Evolutionary conservation across 2,329 filamentous ascomycete genomes (phyloP), one percentile per base, ranked within the genome.

Genomic region (Hymenoscyphus scutula): DNA sequence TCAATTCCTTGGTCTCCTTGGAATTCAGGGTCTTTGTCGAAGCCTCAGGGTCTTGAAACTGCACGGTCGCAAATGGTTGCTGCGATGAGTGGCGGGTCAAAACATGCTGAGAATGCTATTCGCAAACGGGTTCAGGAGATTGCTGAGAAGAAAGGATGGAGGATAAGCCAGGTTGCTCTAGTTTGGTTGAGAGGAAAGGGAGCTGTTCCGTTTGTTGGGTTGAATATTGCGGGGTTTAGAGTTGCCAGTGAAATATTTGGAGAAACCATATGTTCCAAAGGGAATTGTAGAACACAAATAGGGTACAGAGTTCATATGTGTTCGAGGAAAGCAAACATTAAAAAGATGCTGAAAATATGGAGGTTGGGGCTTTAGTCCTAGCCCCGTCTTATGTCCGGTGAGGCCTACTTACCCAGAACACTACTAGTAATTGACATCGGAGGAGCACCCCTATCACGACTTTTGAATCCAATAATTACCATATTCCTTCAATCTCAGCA

Each of bases 111-210:
- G 66, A 75, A 77, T 67, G 75, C 77, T 70, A 86, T 83, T 59
- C 77, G 85, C 37, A 74, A 76, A 37, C 77, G 82, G 0, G 82
- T 86, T 2, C 77, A 84, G 73, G 79, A 85, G 69, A 63, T 86
- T 38, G 82, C 83, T 3, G 77, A 79, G 68, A 84, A 83, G 76
- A 80, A 80, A 68, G 80, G 77, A 0, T 79, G 81, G 73, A 83
- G 77, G 66, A 86, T 86, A 83, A 81, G 79, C 61, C 79, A 83
- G 65, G 79, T 86, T 38, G 80, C 82, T 3, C 76, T 84, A 60
- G 82, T 82, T 11, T 87, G 84, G 84, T 72, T 74, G 15, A 65
- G 79, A 64, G 75, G 76, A 55, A 76, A 76, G 61, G 77, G 76
- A 2, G 74, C 74, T 32, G 77, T 75, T 61, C 82, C 62, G 7